phyloP scores from a whole-genome alignment of 192 early-diverging fungal species.

The Mortierella claussenii region DNA sequence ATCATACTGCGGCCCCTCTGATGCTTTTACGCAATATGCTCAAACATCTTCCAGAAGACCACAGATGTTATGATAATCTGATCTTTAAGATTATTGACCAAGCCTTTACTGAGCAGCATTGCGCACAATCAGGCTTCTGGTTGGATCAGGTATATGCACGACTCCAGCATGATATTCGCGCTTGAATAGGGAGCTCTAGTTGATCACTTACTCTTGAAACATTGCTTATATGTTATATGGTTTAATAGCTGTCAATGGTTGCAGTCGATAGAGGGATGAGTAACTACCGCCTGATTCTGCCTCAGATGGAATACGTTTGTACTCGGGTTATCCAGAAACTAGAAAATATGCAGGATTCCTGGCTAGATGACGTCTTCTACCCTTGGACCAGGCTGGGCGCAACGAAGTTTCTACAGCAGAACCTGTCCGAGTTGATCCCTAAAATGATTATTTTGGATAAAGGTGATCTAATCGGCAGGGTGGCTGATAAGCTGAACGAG shows the following conservation, averaged over 20 bases:
- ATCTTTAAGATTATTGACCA: conserved; percentile 23
- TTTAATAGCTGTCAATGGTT: conserved; percentile 17
- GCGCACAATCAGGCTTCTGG: background rate
- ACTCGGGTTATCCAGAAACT: conserved; percentile 19
- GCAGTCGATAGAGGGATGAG: conserved; percentile 17
- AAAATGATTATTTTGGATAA: conserved; percentile 25
- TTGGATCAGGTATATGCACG: conserved; percentile 43
- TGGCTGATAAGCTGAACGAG: conserved; percentile 4
- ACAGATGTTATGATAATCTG: conserved; percentile 14
- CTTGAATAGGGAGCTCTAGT: background rate
- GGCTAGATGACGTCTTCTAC: conserved; percentile 19
- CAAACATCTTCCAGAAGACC: conserved; percentile 36
- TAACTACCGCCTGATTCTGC: conserved; percentile 16
- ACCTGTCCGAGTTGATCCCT: conserved; percentile 18
- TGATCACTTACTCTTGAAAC: background rate
- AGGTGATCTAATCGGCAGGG: conserved; percentile 13
- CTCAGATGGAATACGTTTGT: conserved; percentile 24
- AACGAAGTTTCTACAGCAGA: conserved; percentile 16
- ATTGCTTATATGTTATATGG: background rate
- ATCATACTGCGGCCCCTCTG: background rate
- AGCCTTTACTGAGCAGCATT: conserved; percentile 6
- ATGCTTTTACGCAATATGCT: conserved; percentile 14
- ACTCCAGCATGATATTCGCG: background rate
- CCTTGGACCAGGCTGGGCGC: conserved; percentile 20
- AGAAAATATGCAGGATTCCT: conserved; percentile 9